Evolutionary conservation across 2,329 filamentous ascomycete species (phyloP).

Genomic region (Arthrobotrys musiformis): DNA sequence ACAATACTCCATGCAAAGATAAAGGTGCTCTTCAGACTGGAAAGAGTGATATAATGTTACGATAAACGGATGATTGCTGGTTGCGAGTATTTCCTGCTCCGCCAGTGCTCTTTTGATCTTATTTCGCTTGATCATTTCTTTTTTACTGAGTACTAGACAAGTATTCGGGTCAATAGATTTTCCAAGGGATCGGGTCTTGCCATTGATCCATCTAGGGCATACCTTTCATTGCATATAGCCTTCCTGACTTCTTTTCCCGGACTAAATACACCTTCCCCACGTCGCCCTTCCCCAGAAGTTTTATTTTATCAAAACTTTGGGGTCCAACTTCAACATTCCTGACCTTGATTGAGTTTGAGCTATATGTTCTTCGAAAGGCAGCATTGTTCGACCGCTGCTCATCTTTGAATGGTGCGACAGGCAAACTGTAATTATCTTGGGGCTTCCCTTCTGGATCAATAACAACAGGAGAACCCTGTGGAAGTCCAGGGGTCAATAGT

Average conservation of each 20-base stretch:
- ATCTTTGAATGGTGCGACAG: conserved; percentile 73
- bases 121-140: conserved; percentile 99
- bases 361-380: conserved; percentile 93
- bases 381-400: conserved; percentile 68
- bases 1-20: conserved; percentile 99
- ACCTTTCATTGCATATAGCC: conserved; percentile 99
- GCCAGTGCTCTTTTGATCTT: conserved; percentile 99
- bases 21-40: conserved; percentile 97
- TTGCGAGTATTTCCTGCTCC: conserved; percentile 97
- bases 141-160: conserved; percentile 88
- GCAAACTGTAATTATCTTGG: conserved; percentile 56
- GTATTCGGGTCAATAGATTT: background rate
- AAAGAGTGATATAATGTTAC: conserved; percentile 99
- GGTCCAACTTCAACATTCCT: conserved; percentile 96
- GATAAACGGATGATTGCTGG: conserved; percentile 98
- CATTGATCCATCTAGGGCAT: conserved; percentile 59
- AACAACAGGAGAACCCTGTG: conserved; percentile 61
- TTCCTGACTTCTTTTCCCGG: conserved; percentile 94
- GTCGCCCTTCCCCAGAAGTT: conserved; percentile 97
- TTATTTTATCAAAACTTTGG: conserved; percentile 98
- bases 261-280: conserved; percentile 98
- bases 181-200: conserved; percentile 45
- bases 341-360: conserved; percentile 99
- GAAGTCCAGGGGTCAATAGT: conserved; percentile 50
- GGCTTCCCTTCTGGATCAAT: conserved; percentile 65